These are phyloP conservation scores for Gastrolobium bilobum DNA, from an alignment of 306 rosid species.

Conservation along the genomic window DNA sequence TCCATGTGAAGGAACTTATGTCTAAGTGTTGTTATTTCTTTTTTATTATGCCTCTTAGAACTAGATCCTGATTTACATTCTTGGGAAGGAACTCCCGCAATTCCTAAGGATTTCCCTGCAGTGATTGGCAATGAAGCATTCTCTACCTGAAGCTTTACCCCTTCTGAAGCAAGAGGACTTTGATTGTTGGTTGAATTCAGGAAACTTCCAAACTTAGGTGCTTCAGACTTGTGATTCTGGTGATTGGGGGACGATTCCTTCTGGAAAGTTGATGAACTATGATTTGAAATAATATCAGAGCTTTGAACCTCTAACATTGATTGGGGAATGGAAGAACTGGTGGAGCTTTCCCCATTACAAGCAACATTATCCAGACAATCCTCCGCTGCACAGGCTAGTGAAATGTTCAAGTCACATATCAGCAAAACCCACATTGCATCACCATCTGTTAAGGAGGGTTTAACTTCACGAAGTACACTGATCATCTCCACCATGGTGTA, in stretches of 20 bases:
- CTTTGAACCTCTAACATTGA: conserved; percentile 42
- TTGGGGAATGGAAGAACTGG: conserved; percentile 38
- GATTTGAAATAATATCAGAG: conserved; percentile 38
- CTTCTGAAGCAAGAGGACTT: conserved; percentile 44
- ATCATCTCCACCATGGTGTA: conserved; percentile 73
- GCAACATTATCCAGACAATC: conserved; percentile 50
- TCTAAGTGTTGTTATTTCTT: conserved; percentile 62
- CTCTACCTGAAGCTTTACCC: conserved; percentile 36
- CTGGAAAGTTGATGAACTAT: conserved; percentile 7
- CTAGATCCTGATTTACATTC: conserved; percentile 58
- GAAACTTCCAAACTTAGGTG: conserved; percentile 49
- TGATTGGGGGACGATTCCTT: conserved; percentile 37
- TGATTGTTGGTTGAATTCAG: conserved; percentile 13
- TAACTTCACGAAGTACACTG: conserved; percentile 65
- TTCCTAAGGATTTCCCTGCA: conserved; percentile 49
- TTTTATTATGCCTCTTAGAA: conserved; percentile 55
- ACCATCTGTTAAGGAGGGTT: conserved; percentile 63
- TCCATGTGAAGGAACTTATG: conserved; percentile 61
- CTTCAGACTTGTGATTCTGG: conserved; percentile 45
- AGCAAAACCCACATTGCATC: conserved; percentile 85
- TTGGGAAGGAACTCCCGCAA: conserved; percentile 31
- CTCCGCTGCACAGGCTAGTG: conserved; percentile 60
- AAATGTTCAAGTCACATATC: conserved; percentile 68
- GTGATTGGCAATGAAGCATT: conserved; percentile 39
- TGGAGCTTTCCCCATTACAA: conserved; percentile 40